Evolutionary conservation across 2,329 filamentous ascomycete species (phyloP), one percentile per base, ranked within the genome.

Genomic region (Fusarium pseudonygamai): DNA sequence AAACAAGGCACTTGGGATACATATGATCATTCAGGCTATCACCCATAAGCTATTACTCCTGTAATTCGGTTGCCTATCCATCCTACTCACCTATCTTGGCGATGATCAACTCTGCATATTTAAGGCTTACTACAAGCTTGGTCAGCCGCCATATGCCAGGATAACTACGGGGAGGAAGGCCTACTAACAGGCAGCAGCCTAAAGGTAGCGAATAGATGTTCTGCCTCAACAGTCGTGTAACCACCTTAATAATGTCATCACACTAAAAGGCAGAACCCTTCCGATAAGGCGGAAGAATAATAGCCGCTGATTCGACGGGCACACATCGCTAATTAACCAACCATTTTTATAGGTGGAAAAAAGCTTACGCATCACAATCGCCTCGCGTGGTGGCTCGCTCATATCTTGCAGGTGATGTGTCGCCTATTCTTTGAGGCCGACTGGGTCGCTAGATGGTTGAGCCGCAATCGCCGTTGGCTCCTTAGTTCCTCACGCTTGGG

Each of bases 311-410:
- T 49, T 49, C 11, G 46, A 7, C 16, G 15, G 5, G 5, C 22
- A 18, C 9, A 49, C 10, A 3, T 49, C 28, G 3, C 46, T 10
- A 6, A 5, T 2, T 15, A 34, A 12, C 3, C 14, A 30, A 16
- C 14, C 2, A 6, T 16, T 18, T 13, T 24, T 1, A 34, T 24
- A 7, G 30, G 47, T 50, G 47, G 30, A 10, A 14, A 50, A 50
- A 32, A 5, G 7, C 1, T 13, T 2, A 49, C 1, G 16, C 9
- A 15, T 24, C 6, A 5, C 3, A 14, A 5, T 2, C 3, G 6
- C 28, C 28, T 12, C 4, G 15, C 15, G 3, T 24, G 20, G 5
- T 3, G 8, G 11, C 11, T 34, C 30, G 12, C 22, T 50, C 5
- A 32, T 14, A 14, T 2, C 13, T 12, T 14, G 5, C 32, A 14